A percentile compares a stretch with the other conserved stretches of the same genome.
Conservation (phyloP, 2,329 filamentous ascomycete species). For the Tetracladium maxilliforme region DNA sequence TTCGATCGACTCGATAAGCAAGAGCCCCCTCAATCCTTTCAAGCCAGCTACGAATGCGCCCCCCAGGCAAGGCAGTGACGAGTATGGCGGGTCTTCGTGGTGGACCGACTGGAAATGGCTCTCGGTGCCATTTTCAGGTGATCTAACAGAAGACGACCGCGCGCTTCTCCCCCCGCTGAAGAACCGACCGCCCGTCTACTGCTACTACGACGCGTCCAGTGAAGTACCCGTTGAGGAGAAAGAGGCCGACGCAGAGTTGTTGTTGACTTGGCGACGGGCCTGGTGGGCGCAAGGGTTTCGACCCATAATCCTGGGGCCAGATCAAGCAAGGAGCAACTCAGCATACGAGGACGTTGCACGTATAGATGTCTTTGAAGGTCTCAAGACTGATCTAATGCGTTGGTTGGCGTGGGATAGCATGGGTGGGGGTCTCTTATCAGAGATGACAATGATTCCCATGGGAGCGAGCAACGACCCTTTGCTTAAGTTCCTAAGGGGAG, state of each 20-base stretch:
- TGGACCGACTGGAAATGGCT: conserved; percentile 83
- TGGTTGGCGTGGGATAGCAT: conserved; percentile 93
- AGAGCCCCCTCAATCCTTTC: conserved; percentile 51
- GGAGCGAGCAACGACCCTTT: conserved; percentile 57
- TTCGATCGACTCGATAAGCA: too few species aligned
- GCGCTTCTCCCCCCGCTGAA: conserved; percentile 67
- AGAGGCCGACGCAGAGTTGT: conserved; percentile 62
- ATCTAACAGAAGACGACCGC: conserved; percentile 66
- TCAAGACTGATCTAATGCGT: conserved; percentile 60
- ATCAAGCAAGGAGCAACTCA: conserved; percentile 73
- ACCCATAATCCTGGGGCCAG: conserved; percentile 64
- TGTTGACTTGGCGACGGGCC: conserved; percentile 78
- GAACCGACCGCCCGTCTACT: conserved; percentile 66
- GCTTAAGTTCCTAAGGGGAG: conserved; percentile 58
- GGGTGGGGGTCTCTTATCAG: conserved; percentile 67
- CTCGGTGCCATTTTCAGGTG: conserved; percentile 76
- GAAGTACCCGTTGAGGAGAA: conserved; percentile 47
- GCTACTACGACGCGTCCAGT: conserved; percentile 66
- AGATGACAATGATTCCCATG: conserved; percentile 78
- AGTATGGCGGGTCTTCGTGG: conserved; percentile 68
- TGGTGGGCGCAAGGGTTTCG: conserved; percentile 94
- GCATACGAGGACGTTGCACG: conserved; percentile 57
- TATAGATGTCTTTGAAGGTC: conserved; percentile 38
- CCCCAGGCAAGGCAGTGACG: conserved; percentile 63
- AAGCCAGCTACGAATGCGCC: conserved; percentile 55